Evolutionary conservation across 2,329 filamentous ascomycete species (phyloP), one percentile per base, ranked within the genome.

Genomic region (Zopfia rhizophila): DNA sequence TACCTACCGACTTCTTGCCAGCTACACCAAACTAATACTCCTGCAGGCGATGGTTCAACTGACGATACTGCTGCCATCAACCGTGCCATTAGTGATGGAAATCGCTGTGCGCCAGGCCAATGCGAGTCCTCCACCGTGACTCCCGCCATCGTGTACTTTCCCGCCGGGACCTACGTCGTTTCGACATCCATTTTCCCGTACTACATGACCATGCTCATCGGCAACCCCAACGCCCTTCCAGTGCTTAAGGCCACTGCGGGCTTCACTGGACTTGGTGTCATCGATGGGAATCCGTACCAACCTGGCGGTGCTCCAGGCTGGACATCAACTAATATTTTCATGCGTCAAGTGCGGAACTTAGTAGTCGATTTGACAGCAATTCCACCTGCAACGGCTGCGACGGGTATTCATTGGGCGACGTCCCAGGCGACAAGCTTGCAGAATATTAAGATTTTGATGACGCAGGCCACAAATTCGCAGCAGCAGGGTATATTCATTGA

Each of bases 261-360:
- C 42, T 85, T 87, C 52, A 41, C 57, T 6, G 82, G 80, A 19
- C 69, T 85, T 14, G 83, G 80, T 13, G 61, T 87, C 41, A 82
- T 88, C 41, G 81, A 85, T 57, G 81, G 75, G 12, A 78, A 84
- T 80, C 84, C 66, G 11, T 72, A 72, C 64, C 76, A 54, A 49
- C 45, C 25, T 67, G 60, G 58, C 40, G 69, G 64, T 6, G 53
- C 63, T 45, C 61, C 72, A 38, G 75, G 75, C 48, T 79, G 73
- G 73, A 67, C 63, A 3, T 77, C 82, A 1, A 83, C 83, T 29
- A 86, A 83, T 56, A 78, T 87, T 7, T 89, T 89, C 66, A 82
- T 78, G 57, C 77, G 85, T 22, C 82, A 85, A 52, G 80, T 89
- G 46, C 78, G 85, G 7, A 89, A 90, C 60, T 76, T 90, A 45